These are phyloP conservation scores for Blepharisma japonicum DNA, from an alignment of 73 alveolate genomes.

Conservation along the genomic window DNA sequence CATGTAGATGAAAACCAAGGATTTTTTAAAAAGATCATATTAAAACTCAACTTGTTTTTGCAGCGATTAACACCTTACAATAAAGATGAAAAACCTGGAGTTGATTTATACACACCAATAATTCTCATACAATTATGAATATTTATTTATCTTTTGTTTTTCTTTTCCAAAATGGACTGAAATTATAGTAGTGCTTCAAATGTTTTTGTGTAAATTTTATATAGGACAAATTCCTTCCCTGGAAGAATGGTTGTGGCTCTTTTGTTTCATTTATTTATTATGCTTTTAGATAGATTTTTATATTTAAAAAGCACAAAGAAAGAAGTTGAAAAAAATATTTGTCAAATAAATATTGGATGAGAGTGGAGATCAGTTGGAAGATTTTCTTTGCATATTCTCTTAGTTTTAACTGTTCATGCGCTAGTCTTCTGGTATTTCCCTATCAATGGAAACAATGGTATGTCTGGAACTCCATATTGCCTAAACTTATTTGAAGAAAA, in stretches of 20 bases:
- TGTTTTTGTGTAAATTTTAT: conserved; percentile 11
- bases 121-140: background rate
- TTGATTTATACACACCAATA: background rate
- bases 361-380: background rate
- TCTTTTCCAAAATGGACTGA: background rate
- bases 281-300: conserved; percentile 11
- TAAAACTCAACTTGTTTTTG: too few relatives aligned
- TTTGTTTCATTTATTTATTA: background rate
- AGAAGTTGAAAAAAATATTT: background rate
- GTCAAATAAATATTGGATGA: background rate
- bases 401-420: background rate
- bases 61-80: too few relatives aligned
- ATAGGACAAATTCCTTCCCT: conserved; percentile 7
- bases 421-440: conserved; percentile 18
- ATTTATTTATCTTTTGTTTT: background rate
- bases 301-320: background rate
- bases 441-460: background rate
- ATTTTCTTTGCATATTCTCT: conserved; percentile 2
- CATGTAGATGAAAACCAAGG: too few relatives aligned
- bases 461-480: background rate
- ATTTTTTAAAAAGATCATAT: too few relatives aligned
- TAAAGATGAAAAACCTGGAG: conserved; percentile 20
- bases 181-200: background rate
- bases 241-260: conserved; percentile 22
- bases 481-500: background rate